Conservation (phyloP, 1,139 yeast genomes). For the Kodamaea derodonti region DNA sequence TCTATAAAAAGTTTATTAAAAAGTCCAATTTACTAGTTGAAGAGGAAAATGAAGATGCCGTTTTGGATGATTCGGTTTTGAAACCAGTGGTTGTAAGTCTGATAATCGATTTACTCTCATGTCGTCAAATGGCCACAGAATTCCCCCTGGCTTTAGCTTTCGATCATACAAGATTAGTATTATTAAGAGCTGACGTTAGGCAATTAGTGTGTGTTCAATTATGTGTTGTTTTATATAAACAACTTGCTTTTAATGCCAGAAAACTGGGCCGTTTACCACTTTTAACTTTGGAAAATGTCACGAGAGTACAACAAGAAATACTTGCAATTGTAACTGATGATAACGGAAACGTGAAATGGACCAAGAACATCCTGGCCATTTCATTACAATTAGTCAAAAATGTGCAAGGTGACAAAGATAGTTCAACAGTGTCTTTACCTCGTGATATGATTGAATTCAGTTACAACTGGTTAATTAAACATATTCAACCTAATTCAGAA, state of each 20-base stretch:
- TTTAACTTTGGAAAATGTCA: constrained; percentile 26
- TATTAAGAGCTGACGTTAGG: constrained; percentile 79
- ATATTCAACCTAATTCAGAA: constrained; percentile 79
- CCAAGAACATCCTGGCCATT: constrained; percentile 71
- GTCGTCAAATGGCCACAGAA: constrained; percentile 77
- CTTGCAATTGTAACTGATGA: constrained; percentile 80
- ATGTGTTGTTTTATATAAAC: constrained; percentile 70
- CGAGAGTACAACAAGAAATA: constrained; percentile 52
- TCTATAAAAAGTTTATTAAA: constrained; percentile 38
- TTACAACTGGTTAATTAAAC: constrained; percentile 77
- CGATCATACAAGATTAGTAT: constrained; percentile 76
- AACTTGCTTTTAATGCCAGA: constrained; percentile 48
- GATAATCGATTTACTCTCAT: constrained; percentile 60
- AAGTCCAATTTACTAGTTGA: constrained; percentile 11
- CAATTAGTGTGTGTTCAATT: constrained; percentile 79
- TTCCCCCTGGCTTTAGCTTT: constrained; percentile 86
- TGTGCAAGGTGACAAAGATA: constrained; percentile 17
- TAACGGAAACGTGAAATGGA: constrained; percentile 87
- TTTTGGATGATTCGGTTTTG: constrained; percentile 17
- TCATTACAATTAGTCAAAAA: constrained; percentile 66
- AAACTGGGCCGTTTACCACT: constrained; percentile 14
- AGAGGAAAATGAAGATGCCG: constrained; percentile 12
- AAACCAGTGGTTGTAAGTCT: constrained; percentile 44
- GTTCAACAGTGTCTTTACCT: constrained; percentile 22
- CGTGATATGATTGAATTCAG: constrained; percentile 57